Conservation (phyloP, 2,329 filamentous ascomycete species). For the Neobulgaria alba region DNA sequence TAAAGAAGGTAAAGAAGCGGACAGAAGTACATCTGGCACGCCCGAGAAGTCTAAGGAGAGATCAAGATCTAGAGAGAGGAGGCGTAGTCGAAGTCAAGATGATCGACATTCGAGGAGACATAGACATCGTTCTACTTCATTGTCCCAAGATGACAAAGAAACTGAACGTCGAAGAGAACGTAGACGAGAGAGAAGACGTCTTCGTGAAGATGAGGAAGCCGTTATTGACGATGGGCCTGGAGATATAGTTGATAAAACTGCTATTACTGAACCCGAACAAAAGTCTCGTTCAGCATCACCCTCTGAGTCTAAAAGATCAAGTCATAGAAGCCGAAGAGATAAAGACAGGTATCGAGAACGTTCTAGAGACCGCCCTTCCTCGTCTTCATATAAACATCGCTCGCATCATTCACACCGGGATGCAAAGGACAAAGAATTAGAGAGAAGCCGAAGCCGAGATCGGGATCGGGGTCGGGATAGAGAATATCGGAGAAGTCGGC, state of each 20-base stretch:
- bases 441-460: slow-evolving; percentile 38
- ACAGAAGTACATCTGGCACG: slow-evolving; percentile 21
- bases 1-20: slow-evolving; percentile 18
- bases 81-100: slow-evolving; percentile 22
- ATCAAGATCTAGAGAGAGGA: slow-evolving; percentile 27
- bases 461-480: slow-evolving; percentile 35
- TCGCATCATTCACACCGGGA: slow-evolving; percentile 43
- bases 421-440: slow-evolving; percentile 32
- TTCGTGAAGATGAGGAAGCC: slow-evolving; percentile 21
- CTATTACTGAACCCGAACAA: slow-evolving; percentile 37
- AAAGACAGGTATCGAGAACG: slow-evolving; percentile 40
- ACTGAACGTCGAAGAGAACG: slow-evolving; percentile 26
- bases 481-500: slow-evolving; percentile 35
- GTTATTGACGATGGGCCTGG: slow-evolving; percentile 12
- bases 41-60: slow-evolving; percentile 21
- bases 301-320: slow-evolving; percentile 46
- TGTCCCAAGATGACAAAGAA: slow-evolving; percentile 27
- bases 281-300: slow-evolving; percentile 59
- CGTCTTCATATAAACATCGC: slow-evolving; percentile 30
- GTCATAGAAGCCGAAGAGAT: slow-evolving; percentile 54
- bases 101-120: slow-evolving; percentile 23
- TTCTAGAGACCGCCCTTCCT: slow-evolving; percentile 35
- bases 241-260: slow-evolving; percentile 13
- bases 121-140: slow-evolving; percentile 25
- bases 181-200: slow-evolving; percentile 23